These are phyloP conservation scores for Diaporthe aspalathi DNA, from an alignment of 2,329 filamentous ascomycete genomes.

Conservation along the genomic window DNA sequence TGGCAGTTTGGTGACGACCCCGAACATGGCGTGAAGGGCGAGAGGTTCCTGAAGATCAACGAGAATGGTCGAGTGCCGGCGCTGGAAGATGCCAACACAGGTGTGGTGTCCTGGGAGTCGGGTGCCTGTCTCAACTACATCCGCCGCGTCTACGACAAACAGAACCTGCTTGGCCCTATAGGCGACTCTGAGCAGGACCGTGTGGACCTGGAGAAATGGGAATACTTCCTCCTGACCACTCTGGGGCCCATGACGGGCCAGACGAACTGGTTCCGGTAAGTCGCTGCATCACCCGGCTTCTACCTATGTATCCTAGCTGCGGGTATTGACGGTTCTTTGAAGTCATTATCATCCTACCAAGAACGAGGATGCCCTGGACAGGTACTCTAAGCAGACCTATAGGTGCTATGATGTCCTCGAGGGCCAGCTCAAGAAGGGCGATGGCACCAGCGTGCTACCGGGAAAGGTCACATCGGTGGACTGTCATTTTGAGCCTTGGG, in stretches of 20 bases:
- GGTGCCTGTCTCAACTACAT: neutral
- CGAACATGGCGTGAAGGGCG: neutral
- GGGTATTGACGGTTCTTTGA: neutral
- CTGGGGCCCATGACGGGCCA: neutral
- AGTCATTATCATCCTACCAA: neutral
- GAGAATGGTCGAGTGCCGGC: neutral
- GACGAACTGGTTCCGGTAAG: neutral
- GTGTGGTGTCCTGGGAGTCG: neutral
- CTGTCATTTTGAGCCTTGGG: neutral
- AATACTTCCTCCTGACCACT: neutral
- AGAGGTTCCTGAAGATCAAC: neutral
- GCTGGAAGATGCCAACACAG: neutral
- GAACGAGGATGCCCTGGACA: neutral
- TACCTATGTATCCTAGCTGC: neutral
- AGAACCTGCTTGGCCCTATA: neutral
- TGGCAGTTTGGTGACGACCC: neutral
- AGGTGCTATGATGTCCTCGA: neutral
- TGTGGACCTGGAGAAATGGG: neutral
- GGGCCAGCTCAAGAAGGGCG: neutral
- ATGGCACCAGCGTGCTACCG: neutral
- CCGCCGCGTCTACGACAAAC: neutral
- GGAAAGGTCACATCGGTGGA: neutral
- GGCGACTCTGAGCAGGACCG: neutral
- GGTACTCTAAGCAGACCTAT: neutral
- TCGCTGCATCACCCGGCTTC: neutral